A percentile compares a stretch with the other conserved stretches of the same genome.
Conservation (phyloP, 108 stramenopile species). For the Aureococcus anophagefferens region DNA sequence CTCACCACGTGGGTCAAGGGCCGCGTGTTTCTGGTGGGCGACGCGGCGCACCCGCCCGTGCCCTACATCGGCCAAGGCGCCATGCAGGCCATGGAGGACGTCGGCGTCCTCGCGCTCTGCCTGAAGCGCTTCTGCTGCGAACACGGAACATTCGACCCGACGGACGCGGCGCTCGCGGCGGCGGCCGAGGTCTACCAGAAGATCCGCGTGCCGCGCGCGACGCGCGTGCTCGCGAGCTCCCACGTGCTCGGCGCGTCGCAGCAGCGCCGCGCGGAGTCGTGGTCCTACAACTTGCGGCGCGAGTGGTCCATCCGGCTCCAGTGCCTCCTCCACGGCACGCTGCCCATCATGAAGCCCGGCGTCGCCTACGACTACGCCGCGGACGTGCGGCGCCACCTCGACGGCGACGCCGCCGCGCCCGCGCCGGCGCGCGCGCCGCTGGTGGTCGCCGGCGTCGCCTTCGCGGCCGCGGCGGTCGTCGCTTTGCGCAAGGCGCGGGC, state of each 20-base stretch:
- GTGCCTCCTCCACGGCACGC: slow-evolving; percentile 51
- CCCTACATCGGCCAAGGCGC: slow-evolving; percentile 62
- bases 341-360: slow-evolving; percentile 44
- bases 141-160: no score
- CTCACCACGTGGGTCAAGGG: slow-evolving; percentile 20
- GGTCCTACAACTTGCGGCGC: slow-evolving; percentile 42
- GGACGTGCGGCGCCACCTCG: no score
- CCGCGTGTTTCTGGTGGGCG: slow-evolving; percentile 44
- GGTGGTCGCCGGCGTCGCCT: no score
- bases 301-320: slow-evolving; percentile 48
- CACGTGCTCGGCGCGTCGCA: slow-evolving; percentile 44
- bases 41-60: slow-evolving; percentile 58
- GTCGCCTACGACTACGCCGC: slow-evolving; percentile 50
- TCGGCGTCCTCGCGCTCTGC: slow-evolving; percentile 40
- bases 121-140: slow-evolving; percentile 30
- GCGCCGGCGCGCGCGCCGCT: no score
- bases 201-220: slow-evolving; percentile 42
- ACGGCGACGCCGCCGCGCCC: no score
- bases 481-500: no score
- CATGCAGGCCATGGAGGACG: slow-evolving; percentile 59
- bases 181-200: slow-evolving; percentile 45
- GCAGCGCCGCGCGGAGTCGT: slow-evolving; percentile 44
- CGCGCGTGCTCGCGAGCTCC: slow-evolving; percentile 29
- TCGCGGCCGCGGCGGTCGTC: no score
- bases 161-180: slow-evolving; percentile 16